Evolutionary conservation across 1,139 yeast genomes (phyloP).

Genomic region (Yamadazyma oceani): DNA sequence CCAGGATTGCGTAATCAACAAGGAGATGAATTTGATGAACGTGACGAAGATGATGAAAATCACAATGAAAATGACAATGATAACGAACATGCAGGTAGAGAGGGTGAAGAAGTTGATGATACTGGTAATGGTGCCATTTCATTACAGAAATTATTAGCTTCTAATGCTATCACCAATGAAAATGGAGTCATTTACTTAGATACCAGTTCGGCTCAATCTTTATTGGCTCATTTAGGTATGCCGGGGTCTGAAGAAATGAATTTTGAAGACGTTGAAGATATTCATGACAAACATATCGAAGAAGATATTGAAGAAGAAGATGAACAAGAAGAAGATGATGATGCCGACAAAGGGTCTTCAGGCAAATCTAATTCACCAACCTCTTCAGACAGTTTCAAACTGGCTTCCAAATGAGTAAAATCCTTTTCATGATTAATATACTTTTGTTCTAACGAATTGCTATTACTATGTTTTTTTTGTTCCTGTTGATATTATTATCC

Average conservation of each 20-base stretch:
- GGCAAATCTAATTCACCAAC: no score
- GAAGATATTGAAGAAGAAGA: constrained; percentile 22
- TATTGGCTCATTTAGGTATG: constrained; percentile 52
- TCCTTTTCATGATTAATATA: no score
- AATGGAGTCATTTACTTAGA: constrained; percentile 58
- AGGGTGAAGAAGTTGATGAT: constrained; percentile 24
- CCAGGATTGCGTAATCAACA: constrained; percentile 17
- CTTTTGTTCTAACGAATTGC: no score
- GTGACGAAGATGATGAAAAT: constrained; percentile 1
- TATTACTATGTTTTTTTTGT: no score
- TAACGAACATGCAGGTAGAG: constrained; percentile 20
- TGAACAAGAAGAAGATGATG: constrained; percentile 7
- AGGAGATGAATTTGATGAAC: constrained; percentile 22
- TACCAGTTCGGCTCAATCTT: constrained; percentile 48
- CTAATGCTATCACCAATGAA: constrained; percentile 53
- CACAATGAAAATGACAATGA: constrained; percentile 26
- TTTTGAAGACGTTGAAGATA: constrained; percentile 23
- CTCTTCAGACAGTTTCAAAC: no score
- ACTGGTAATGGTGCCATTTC: constrained; percentile 46
- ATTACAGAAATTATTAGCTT: constrained; percentile 51
- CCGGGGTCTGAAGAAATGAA: constrained; percentile 27
- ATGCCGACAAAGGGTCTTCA: neutral
- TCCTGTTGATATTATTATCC: no score
- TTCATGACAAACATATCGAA: constrained; percentile 26
- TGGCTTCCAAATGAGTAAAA: no score